Conservation (phyloP, 169 alveolate genomes). For the Plasmodium knowlesi region DNA sequence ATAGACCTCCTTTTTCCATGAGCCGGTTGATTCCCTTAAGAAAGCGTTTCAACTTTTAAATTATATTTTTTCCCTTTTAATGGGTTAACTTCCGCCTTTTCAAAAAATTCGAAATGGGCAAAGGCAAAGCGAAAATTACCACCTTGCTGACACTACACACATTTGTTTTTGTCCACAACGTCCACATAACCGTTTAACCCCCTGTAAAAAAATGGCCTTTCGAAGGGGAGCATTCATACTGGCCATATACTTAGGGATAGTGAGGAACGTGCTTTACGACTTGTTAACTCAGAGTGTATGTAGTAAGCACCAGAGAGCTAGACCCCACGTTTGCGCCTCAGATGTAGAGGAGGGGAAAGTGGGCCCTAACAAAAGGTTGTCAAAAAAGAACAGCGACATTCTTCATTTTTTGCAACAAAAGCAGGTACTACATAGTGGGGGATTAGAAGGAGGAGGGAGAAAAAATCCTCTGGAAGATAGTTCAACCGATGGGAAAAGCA, state of each 20-base stretch:
- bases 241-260: neutral
- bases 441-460: neutral
- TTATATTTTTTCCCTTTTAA: neutral
- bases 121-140: neutral
- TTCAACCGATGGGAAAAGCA: neutral
- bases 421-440: neutral
- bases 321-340: constrained; percentile 3
- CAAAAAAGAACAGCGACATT: constrained; percentile 8
- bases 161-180: neutral
- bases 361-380: neutral
- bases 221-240: constrained; percentile 3
- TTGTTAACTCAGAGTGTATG: neutral
- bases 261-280: constrained; percentile 18
- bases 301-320: neutral
- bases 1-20: neutral
- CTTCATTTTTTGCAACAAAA: constrained; percentile 22
- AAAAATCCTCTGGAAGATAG: neutral
- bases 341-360: neutral
- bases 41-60: neutral
- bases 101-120: neutral
- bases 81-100: neutral
- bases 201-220: constrained; percentile 15
- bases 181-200: neutral
- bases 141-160: neutral
- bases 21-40: neutral